phyloP scores from a whole-genome alignment of 306 rosid species.

The Inga laurina region DNA sequence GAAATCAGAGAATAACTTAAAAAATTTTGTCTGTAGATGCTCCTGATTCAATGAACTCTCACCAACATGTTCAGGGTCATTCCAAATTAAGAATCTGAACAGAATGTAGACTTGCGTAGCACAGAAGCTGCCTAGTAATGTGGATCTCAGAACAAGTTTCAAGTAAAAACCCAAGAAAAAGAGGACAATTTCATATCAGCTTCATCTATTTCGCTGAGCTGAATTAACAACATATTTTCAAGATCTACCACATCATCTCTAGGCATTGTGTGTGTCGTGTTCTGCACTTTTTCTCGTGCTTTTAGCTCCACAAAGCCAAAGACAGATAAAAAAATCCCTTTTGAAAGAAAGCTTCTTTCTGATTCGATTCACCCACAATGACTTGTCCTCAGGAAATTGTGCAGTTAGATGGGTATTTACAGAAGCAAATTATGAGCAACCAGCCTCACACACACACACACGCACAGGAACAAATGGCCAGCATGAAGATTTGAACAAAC shows the following conservation, averaged over 20 bases:
- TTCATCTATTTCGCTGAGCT: neutral
- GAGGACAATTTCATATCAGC: neutral
- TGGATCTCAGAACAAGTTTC: neutral
- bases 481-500: neutral
- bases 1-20: neutral
- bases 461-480: neutral
- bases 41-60: neutral
- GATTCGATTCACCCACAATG: neutral
- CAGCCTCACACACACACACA: neutral
- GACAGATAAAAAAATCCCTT: slow-evolving; percentile 1
- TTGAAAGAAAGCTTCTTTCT: neutral
- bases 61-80: neutral
- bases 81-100: neutral
- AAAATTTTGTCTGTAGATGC: neutral
- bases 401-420: neutral
- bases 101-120: neutral
- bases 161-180: neutral
- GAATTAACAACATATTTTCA: neutral
- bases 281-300: neutral
- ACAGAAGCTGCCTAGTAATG: neutral
- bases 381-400: neutral
- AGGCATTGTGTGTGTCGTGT: neutral
- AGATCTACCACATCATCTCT: neutral
- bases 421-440: neutral
- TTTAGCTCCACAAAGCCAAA: neutral